A percentile compares a stretch with the other conserved stretches of the same genome.
These are phyloP conservation scores for Penicillium griseofulvum DNA, from an alignment of 2,329 filamentous ascomycete species.

Conservation along the genomic window DNA sequence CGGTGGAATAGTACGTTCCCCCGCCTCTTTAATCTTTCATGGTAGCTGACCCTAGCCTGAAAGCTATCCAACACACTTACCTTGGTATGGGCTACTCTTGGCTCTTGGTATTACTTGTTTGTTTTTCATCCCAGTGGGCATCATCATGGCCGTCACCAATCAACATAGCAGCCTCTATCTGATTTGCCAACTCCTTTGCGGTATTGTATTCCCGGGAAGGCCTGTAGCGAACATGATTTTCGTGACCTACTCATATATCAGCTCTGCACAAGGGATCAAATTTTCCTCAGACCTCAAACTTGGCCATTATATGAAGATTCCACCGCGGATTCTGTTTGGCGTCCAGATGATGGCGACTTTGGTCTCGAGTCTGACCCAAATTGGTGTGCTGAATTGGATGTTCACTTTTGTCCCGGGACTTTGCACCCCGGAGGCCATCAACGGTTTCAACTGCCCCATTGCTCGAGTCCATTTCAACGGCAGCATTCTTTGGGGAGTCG, in stretches of 20 bases:
- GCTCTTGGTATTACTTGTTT: slow-evolving; percentile 74
- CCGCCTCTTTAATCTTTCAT: background rate
- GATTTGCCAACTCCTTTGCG: slow-evolving; percentile 81
- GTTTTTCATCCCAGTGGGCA: slow-evolving; percentile 86
- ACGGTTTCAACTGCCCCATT: slow-evolving; percentile 83
- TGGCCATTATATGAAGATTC: slow-evolving; percentile 61
- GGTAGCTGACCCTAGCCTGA: slow-evolving; percentile 15
- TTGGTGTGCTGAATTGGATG: slow-evolving; percentile 87
- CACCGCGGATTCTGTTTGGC: slow-evolving; percentile 58
- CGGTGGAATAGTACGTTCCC: slow-evolving; percentile 72
- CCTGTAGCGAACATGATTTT: slow-evolving; percentile 94
- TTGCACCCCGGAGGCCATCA: slow-evolving; percentile 76
- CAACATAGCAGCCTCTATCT: slow-evolving; percentile 84
- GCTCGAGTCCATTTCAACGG: slow-evolving; percentile 88
- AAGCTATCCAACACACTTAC: slow-evolving; percentile 75
- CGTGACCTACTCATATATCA: slow-evolving; percentile 87
- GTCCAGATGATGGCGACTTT: slow-evolving; percentile 60
- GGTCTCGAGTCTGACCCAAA: slow-evolving; percentile 76
- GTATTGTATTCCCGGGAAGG: slow-evolving; percentile 75
- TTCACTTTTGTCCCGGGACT: slow-evolving; percentile 72
- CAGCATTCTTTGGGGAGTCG: slow-evolving; percentile 84
- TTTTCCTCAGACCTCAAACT: slow-evolving; percentile 85
- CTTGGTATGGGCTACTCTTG: slow-evolving; percentile 81
- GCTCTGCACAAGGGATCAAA: slow-evolving; percentile 82
- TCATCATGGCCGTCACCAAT: slow-evolving; percentile 90